Conservation (phyloP, 176 grass and related monocot species). For the Oryza meridionalis region DNA sequence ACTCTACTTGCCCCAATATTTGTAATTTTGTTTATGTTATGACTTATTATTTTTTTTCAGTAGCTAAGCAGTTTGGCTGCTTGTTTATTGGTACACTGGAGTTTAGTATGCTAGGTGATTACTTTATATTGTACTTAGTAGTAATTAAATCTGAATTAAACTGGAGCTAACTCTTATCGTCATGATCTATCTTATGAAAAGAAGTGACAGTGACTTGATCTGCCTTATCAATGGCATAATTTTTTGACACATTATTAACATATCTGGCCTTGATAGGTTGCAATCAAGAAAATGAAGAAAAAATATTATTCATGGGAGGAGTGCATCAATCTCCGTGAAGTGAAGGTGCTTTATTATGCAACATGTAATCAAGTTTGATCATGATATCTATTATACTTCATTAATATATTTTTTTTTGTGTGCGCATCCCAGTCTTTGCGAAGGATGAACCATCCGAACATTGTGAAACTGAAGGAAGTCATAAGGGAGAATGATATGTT, state of each 20-base stretch:
- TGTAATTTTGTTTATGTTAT: constrained; percentile 6
- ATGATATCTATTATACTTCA: constrained; percentile 21
- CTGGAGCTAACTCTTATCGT: background rate
- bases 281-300: constrained; percentile 99
- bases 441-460: constrained; percentile 98
- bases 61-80: background rate
- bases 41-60: background rate
- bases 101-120: background rate
- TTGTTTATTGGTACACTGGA: background rate
- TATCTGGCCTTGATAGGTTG: constrained; percentile 57
- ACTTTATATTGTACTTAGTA: background rate
- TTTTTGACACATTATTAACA: constrained; percentile 11
- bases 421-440: constrained; percentile 60
- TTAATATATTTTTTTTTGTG: constrained; percentile 27
- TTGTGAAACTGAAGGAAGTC: constrained; percentile 98
- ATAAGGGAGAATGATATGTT: constrained; percentile 92
- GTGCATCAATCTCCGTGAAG: constrained; percentile 98
- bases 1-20: constrained; percentile 10
- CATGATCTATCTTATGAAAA: background rate
- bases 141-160: background rate
- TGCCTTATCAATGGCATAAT: background rate
- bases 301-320: constrained; percentile 98
- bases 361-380: constrained; percentile 16
- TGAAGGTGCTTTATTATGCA: constrained; percentile 68
- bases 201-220: background rate